These are phyloP conservation scores for Amylocystis lapponica DNA, from an alignment of 768 basidiomycete genomes.

Conservation along the genomic window DNA sequence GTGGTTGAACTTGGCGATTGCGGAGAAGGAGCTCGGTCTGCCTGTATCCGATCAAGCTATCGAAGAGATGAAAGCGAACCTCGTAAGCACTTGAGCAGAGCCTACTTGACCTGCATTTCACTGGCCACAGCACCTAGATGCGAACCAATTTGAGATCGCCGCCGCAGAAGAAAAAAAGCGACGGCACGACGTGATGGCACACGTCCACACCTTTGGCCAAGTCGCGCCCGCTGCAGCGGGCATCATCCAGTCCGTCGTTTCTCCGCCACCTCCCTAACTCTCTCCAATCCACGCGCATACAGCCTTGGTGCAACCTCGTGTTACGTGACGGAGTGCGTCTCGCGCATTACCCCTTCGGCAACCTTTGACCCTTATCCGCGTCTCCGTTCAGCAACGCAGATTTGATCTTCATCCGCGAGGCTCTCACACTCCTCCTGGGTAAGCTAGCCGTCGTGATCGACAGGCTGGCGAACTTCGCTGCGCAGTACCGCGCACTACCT, in stretches of 20 bases:
- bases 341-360: constrained; percentile 44
- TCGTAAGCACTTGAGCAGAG: constrained; percentile 50
- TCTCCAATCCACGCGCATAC: not conserved
- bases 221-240: constrained; percentile 93
- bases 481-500: constrained; percentile 80
- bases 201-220: constrained; percentile 94
- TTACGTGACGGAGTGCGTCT: constrained; percentile 92
- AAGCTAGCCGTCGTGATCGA: constrained; percentile 91
- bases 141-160: constrained; percentile 86
- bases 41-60: constrained; percentile 88
- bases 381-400: constrained; percentile 88
- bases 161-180: constrained; percentile 95
- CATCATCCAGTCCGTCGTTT: constrained; percentile 76
- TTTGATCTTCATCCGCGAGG: constrained; percentile 91
- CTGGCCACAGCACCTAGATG: constrained; percentile 61
- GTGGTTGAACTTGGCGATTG: constrained; percentile 95
- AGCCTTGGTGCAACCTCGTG: constrained; percentile 97
- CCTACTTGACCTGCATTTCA: not conserved
- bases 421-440: constrained; percentile 74
- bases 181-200: constrained; percentile 99
- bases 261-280: not conserved
- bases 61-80: constrained; percentile 89
- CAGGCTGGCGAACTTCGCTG: constrained; percentile 79
- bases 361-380: constrained; percentile 24
- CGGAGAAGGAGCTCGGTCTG: constrained; percentile 93